Conservation (phyloP, 495 filamentous ascomycete genomes). For the Annulohypoxylon nitens region DNA sequence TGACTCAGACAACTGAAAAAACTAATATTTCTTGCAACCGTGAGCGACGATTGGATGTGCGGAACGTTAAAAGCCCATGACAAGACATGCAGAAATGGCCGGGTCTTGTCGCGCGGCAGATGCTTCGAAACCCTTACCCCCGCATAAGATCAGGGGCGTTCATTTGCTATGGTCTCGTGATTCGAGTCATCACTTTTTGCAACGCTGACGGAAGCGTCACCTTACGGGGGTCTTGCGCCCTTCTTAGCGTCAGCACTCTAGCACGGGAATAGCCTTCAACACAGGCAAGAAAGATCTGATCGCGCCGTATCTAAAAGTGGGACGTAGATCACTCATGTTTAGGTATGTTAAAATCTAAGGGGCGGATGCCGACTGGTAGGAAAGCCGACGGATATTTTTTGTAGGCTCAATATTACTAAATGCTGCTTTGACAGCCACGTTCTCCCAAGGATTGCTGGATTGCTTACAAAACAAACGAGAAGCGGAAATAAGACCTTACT, state of each 20-base stretch:
- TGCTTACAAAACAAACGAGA: conserved; percentile 17
- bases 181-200: background rate
- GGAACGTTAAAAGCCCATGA: background rate
- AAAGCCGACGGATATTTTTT: background rate
- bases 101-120: conserved; percentile 10
- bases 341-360: background rate
- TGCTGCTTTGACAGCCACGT: no score
- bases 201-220: conserved; percentile 18
- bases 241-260: conserved; percentile 12
- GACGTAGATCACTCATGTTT: conserved; percentile 15
- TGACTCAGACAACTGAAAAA: conserved; percentile 17
- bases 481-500: background rate
- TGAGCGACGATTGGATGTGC: conserved; percentile 9
- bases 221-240: conserved; percentile 1
- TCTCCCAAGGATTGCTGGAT: background rate
- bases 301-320: conserved; percentile 30
- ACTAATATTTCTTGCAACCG: conserved; percentile 15
- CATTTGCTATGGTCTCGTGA: conserved; percentile 22
- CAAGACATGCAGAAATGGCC: conserved; percentile 39
- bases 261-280: conserved; percentile 24
- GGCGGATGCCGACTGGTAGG: background rate
- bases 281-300: conserved; percentile 33
- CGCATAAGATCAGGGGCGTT: background rate
- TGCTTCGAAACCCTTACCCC: conserved; percentile 9
- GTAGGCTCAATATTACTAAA: background rate